Evolutionary conservation across 2,329 filamentous ascomycete genomes (phyloP), one percentile per base, ranked within the genome.

Genomic region (Rhexocercosporidium sp.): DNA sequence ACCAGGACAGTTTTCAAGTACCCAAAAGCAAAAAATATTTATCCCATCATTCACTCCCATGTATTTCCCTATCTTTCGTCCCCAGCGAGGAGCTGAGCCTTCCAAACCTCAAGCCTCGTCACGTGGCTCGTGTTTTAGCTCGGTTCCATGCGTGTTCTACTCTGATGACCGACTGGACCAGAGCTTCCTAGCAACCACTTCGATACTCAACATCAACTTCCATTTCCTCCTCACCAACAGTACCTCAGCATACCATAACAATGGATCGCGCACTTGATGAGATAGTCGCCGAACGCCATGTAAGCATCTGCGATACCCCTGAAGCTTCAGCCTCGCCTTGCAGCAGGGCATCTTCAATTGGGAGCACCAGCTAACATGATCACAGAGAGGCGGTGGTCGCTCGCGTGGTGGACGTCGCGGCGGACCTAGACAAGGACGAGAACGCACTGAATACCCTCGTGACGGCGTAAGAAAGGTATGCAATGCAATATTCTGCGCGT

Each of bases 401-500:
- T 67, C 69, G 71, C 72, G 75, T 69, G 74, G 73, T 72, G 73
- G 73, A 69, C 71, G 74, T 68, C 71, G 75, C 66, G 75, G 74
- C 68, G 74, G 73, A 60, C 75, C 74, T 64, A 76, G 75, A 71
- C 73, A 72, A 70, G 76, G 75, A 53, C 70, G 76, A 69, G 75
- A 76, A 59, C 70, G 76, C 51, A 76, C 71, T 70, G 83, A 84
- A 56, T 90, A 86, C 75, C 91, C 92, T 77, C 90, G 92, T 82
- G 92, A 96, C 82, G 92, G 92, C 81, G 87, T 95, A 79, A 94
- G 90, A 94, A 96, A 96, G 93, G 93, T 95, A 60, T 79, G 54
- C 20, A 47, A 5, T n/a, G 18, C 14, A 7, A 41, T 14, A n/a
- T 20, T 46, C 44, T 46, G 3, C 44, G 20, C 44, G 20, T 34